Conservation (phyloP, 345 rosid species). For the Hibiscus syriacus region DNA sequence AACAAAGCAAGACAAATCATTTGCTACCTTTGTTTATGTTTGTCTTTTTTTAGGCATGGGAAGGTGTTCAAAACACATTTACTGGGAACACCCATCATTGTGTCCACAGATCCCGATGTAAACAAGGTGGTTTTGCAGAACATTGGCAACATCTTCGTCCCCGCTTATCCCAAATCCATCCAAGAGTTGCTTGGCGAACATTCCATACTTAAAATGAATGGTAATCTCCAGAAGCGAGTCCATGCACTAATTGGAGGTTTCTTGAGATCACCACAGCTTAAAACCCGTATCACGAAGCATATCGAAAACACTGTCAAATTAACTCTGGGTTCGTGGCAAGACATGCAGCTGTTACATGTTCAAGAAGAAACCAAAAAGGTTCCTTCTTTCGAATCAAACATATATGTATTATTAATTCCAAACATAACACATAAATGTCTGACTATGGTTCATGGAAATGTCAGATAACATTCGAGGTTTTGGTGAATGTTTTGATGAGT, state of each 20-base stretch:
- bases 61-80: slow-evolving; percentile 88
- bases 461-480: slow-evolving; percentile 75
- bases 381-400: no score
- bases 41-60: slow-evolving; percentile 41
- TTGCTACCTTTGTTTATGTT: not conserved
- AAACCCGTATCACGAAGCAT: slow-evolving; percentile 50
- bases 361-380: slow-evolving; percentile 81
- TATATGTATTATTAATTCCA: no score
- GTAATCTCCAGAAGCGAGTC: slow-evolving; percentile 59
- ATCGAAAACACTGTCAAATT: slow-evolving; percentile 48
- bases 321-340: slow-evolving; percentile 56
- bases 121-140: slow-evolving; percentile 84
- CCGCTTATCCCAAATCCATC: slow-evolving; percentile 88
- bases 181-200: slow-evolving; percentile 62
- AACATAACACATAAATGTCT: no score
- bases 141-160: slow-evolving; percentile 66
- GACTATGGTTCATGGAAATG: not conserved
- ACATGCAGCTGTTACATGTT: slow-evolving; percentile 32
- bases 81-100: slow-evolving; percentile 84
- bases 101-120: slow-evolving; percentile 87
- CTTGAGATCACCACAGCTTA: slow-evolving; percentile 73
- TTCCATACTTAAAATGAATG: slow-evolving; percentile 78
- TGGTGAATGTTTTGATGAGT: slow-evolving; percentile 73
- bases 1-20: not conserved
- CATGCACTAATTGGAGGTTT: slow-evolving; percentile 78